Evolutionary conservation across 352 stramenopile species (phyloP).

Genomic region (Globisporangium splendens): DNA sequence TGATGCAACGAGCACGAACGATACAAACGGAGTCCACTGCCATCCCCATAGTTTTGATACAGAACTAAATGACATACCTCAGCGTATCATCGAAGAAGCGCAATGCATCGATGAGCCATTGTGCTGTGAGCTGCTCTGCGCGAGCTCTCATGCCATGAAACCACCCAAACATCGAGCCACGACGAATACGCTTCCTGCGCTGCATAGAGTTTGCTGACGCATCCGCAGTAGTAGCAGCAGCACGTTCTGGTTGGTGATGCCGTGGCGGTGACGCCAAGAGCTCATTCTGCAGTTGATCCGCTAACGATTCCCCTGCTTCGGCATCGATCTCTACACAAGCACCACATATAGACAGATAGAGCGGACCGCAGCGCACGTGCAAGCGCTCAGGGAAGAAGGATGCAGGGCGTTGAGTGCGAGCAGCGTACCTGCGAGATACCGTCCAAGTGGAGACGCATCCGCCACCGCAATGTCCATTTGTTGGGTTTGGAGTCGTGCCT

Average conservation of each 20-base stretch:
- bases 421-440: constrained; percentile 45
- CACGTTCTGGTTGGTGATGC: constrained; percentile 4
- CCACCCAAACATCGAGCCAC: background rate
- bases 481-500: no score
- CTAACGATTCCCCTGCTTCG: constrained; percentile 7
- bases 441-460: constrained; percentile 43
- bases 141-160: background rate
- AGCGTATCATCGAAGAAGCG: constrained; percentile 1
- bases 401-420: background rate
- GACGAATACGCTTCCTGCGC: background rate
- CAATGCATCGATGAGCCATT: constrained; percentile 3
- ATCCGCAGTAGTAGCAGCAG: constrained; percentile 2
- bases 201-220: background rate
- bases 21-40: background rate
- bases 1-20: background rate
- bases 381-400: background rate
- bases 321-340: constrained; percentile 7
- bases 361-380: background rate
- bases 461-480: constrained; percentile 48
- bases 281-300: constrained; percentile 14
- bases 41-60: background rate
- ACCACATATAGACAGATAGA: background rate
- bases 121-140: constrained; percentile 1
- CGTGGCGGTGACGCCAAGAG: constrained; percentile 1
- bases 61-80: background rate